Base-by-base conservation (phyloP, 192 early-diverging fungal genomes). In the Rhizoclosmatium globosum region DNA sequence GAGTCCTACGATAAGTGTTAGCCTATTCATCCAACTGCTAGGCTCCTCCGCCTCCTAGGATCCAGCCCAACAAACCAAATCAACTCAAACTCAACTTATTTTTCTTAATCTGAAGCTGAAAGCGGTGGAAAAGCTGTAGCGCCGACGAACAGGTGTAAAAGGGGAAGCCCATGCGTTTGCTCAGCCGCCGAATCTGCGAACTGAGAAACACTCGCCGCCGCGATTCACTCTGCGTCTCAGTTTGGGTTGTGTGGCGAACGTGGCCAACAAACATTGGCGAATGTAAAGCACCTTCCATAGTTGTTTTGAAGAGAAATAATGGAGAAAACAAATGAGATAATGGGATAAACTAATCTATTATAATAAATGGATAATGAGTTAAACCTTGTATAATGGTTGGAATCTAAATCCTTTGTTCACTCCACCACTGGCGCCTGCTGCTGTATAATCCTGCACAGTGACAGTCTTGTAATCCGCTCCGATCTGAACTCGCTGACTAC, bases 71-170 rank as follows among this genome's bases (percentile, higher is more conserved):
- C 38, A 50, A 43, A 50, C 13, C 11, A 39, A 9, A n/a, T 42
- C 6, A 11, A 44, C 68, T 42, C 4, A 69, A 44, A 46, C 11
- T 21, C 4, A 11, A 46, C 3, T 42, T 31, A 31, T 31, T 31
- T 31, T 11, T 38, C 9, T 44, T 69, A 46, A 45, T 13, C 50
- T 69, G 38, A 15, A 7, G 41, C n/a, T 21, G 2, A 64, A 62
- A 77, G 3, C 75, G 64, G 23, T 46, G 53, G n/a, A 46, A 77
- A 45, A 75, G 73, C 73, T 64, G 57, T 2, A 64, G 17, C 0
- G 73, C 73, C 17, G 46, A 23, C 3, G 39, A 42, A 48, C 38
- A 4, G 3, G 73, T 75, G 39, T 60, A 15, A 73, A 64, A 75
- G 11, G 73, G 59, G 21, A 64, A 64, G 11, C 67, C 67, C 67